Conservation (phyloP, 768 basidiomycete species). For the Galerina sulciceps region DNA sequence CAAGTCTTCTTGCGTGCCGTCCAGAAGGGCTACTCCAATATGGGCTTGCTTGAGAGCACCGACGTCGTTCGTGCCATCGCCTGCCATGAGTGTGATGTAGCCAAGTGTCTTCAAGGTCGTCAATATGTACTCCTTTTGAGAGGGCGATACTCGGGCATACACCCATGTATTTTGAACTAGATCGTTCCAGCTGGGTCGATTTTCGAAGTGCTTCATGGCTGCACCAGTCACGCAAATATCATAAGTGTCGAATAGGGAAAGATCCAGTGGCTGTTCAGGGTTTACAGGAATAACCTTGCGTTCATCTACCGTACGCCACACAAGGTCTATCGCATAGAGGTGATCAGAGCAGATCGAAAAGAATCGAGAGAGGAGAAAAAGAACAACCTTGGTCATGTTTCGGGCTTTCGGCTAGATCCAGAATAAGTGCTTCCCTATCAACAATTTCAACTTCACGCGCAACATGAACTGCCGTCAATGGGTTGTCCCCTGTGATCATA, state of each 20-base stretch:
- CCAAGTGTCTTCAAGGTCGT: slow-evolving; percentile 88
- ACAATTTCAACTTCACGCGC: slow-evolving; percentile 97
- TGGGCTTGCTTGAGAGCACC: slow-evolving; percentile 98
- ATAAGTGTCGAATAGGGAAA: slow-evolving; percentile 77
- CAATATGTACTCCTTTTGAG: slow-evolving; percentile 95
- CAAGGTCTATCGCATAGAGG: slow-evolving; percentile 59
- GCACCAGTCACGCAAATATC: slow-evolving; percentile 97
- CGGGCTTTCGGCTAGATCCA: slow-evolving; percentile 87
- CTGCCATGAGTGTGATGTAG: slow-evolving; percentile 95
- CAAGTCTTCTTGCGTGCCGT: slow-evolving; percentile 90
- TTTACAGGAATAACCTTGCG: slow-evolving; percentile 86
- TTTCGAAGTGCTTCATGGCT: slow-evolving; percentile 87
- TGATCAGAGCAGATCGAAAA: neutral
- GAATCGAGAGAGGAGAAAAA: neutral
- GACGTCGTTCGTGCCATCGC: slow-evolving; percentile 98
- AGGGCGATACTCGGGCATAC: slow-evolving; percentile 95
- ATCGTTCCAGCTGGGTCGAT: slow-evolving; percentile 69
- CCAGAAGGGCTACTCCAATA: slow-evolving; percentile 91
- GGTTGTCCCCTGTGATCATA: slow-evolving; percentile 99
- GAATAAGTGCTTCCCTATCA: slow-evolving; percentile 90
- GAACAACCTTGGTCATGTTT: slow-evolving; percentile 64
- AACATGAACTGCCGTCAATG: slow-evolving; percentile 94
- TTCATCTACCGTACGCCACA: slow-evolving; percentile 95
- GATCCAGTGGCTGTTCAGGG: slow-evolving; percentile 78
- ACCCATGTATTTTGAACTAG: slow-evolving; percentile 98